A percentile compares a stretch with the other conserved stretches of the same genome.
phyloP scores from a whole-genome alignment of 352 stramenopile genomes.

The Phytophthora boehmeriae region DNA sequence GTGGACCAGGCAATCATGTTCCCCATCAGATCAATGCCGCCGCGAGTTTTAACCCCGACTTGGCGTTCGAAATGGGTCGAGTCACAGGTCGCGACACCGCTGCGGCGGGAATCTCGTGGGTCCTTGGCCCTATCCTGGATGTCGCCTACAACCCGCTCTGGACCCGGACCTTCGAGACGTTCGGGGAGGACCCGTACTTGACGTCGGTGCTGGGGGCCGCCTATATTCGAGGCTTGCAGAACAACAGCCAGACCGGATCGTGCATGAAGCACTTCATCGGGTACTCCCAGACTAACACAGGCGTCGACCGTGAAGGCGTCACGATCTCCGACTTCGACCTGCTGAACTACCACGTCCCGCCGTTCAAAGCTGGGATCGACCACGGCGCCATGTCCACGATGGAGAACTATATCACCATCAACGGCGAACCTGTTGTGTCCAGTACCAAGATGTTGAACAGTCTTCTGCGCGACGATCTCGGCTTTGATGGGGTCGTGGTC shows the following conservation, averaged over 20 bases:
- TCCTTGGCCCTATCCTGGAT: slow-evolving; percentile 86
- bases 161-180: slow-evolving; percentile 91
- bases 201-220: slow-evolving; percentile 66
- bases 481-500: slow-evolving; percentile 83
- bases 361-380: slow-evolving; percentile 74
- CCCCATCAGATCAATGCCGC: slow-evolving; percentile 89
- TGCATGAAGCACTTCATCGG: slow-evolving; percentile 90
- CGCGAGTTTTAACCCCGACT: slow-evolving; percentile 82
- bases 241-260: slow-evolving; percentile 56
- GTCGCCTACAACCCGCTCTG: slow-evolving; percentile 87
- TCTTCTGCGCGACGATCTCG: slow-evolving; percentile 74
- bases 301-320: slow-evolving; percentile 81
- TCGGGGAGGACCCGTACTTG: slow-evolving; percentile 89
- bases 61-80: slow-evolving; percentile 59
- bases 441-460: slow-evolving; percentile 71
- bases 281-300: slow-evolving; percentile 72
- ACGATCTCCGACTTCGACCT: slow-evolving; percentile 70
- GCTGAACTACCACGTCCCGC: slow-evolving; percentile 78
- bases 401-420: slow-evolving; percentile 92
- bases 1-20: slow-evolving; percentile 81
- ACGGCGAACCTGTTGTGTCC: slow-evolving; percentile 83
- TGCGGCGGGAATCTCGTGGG: slow-evolving; percentile 84
- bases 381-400: slow-evolving; percentile 87
- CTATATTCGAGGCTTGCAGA: slow-evolving; percentile 83
- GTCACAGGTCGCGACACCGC: slow-evolving; percentile 84